Evolutionary conservation across 2,329 filamentous ascomycete species (phyloP).

Genomic region (Claviceps paspali): DNA sequence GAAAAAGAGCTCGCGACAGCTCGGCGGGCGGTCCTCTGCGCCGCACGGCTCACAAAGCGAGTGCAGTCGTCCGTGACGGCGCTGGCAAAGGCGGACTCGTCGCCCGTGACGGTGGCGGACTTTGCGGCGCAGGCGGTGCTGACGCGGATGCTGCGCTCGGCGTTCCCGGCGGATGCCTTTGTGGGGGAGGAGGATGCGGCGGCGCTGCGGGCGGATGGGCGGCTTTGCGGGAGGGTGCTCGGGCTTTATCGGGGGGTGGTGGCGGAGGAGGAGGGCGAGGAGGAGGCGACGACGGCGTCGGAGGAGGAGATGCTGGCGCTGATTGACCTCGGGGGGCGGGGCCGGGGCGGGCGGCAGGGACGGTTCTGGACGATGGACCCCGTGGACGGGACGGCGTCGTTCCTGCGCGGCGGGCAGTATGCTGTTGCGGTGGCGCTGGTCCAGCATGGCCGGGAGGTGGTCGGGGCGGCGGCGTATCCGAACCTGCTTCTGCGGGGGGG

Average conservation of each 20-base stretch:
- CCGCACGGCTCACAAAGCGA: constrained; percentile 40
- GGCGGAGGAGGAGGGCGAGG: constrained; percentile 4
- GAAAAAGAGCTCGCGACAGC: constrained; percentile 18
- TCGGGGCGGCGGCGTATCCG: constrained; percentile 47
- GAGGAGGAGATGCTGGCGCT: constrained; percentile 42
- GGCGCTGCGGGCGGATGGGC: constrained; percentile 31
- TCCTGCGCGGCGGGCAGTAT: constrained; percentile 46
- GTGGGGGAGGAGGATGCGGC: constrained; percentile 46
- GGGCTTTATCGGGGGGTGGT: constrained; percentile 27
- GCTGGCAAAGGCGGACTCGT: constrained; percentile 40
- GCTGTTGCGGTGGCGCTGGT: constrained; percentile 44
- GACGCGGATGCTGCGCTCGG: constrained; percentile 36
- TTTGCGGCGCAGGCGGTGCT: constrained; percentile 49
- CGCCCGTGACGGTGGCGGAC: constrained; percentile 48
- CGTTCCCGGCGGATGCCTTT: constrained; percentile 40
- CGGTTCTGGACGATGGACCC: constrained; percentile 49
- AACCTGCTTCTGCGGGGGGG: constrained; percentile 31
- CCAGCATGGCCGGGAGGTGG: constrained; percentile 37
- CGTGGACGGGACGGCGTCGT: constrained; percentile 48
- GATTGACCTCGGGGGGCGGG: constrained; percentile 41
- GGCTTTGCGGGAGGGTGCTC: constrained; percentile 38
- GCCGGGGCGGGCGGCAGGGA: constrained; percentile 19
- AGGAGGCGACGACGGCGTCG: constrained; percentile 13
- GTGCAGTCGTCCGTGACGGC: constrained; percentile 28
- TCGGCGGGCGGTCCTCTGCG: constrained; percentile 35